Evolutionary conservation across 306 rosid species (phyloP).

Genomic region (Parietaria judaica): DNA sequence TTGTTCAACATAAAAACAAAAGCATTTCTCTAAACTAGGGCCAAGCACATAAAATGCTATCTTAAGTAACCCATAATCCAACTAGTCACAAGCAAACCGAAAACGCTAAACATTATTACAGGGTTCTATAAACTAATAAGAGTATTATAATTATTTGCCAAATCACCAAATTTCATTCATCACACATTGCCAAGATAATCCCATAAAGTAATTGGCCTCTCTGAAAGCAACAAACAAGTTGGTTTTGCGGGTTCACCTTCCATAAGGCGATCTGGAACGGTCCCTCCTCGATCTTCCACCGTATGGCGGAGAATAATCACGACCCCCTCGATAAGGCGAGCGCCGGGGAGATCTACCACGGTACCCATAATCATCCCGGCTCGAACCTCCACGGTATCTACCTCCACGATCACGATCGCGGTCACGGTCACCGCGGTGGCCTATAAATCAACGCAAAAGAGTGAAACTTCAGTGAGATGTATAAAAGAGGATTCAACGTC

Average conservation of each 20-base stretch:
- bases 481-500: no score
- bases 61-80: no score
- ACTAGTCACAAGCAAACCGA: no score
- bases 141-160: not conserved
- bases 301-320: slow-evolving; percentile 68
- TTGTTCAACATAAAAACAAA: no score
- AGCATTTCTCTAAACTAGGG: no score
- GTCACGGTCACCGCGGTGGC: slow-evolving; percentile 45
- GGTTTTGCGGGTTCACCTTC: slow-evolving; percentile 21
- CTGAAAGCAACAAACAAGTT: no score
- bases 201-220: no score
- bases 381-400: slow-evolving; percentile 46
- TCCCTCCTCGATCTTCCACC: slow-evolving; percentile 87
- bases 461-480: slow-evolving; percentile 9
- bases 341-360: slow-evolving; percentile 76
- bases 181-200: not conserved
- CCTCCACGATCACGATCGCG: slow-evolving; percentile 51
- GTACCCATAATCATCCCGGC: slow-evolving; percentile 63
- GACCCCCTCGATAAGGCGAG: slow-evolving; percentile 75
- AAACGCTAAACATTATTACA: not conserved
- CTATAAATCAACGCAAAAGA: slow-evolving; percentile 25
- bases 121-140: slow-evolving; percentile 1
- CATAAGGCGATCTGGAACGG: slow-evolving; percentile 71
- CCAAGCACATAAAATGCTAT: no score
- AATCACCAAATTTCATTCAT: slow-evolving; percentile 4